Evolutionary conservation across 345 rosid species (phyloP).

Genomic region (Eutrema heterophyllum): DNA sequence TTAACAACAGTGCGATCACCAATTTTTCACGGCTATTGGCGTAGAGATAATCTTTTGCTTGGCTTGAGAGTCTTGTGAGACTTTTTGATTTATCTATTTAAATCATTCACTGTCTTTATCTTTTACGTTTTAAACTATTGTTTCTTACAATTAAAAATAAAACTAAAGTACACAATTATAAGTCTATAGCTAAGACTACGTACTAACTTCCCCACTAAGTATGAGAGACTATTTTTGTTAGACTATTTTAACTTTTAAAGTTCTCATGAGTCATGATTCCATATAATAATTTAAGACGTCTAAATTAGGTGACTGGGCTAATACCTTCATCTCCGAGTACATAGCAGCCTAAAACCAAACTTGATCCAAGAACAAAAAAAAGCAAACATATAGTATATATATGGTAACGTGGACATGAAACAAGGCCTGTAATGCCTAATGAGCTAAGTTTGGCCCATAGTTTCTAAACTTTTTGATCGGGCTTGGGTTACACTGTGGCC

Average conservation of each 20-base stretch:
- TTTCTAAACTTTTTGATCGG: neutral
- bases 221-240: neutral
- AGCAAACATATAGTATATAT: neutral
- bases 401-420: neutral
- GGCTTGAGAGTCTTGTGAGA: slow-evolving; percentile 25
- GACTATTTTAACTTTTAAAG: neutral
- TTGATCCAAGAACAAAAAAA: neutral
- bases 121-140: slow-evolving; percentile 14
- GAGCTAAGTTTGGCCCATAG: neutral
- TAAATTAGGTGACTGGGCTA: neutral
- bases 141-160: neutral
- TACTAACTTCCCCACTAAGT: slow-evolving; percentile 33
- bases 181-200: slow-evolving; percentile 6
- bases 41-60: slow-evolving; percentile 17
- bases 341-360: too few species aligned
- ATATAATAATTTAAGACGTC: neutral
- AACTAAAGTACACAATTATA: slow-evolving; percentile 13
- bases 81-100: slow-evolving; percentile 5
- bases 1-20: neutral
- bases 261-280: neutral
- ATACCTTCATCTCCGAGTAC: neutral
- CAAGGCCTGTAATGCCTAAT: neutral
- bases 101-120: slow-evolving; percentile 23
- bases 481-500: neutral
- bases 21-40: slow-evolving; percentile 3